phyloP scores from a whole-genome alignment of 176 grass and related monocot species.

The Phoenix roebelenii region DNA sequence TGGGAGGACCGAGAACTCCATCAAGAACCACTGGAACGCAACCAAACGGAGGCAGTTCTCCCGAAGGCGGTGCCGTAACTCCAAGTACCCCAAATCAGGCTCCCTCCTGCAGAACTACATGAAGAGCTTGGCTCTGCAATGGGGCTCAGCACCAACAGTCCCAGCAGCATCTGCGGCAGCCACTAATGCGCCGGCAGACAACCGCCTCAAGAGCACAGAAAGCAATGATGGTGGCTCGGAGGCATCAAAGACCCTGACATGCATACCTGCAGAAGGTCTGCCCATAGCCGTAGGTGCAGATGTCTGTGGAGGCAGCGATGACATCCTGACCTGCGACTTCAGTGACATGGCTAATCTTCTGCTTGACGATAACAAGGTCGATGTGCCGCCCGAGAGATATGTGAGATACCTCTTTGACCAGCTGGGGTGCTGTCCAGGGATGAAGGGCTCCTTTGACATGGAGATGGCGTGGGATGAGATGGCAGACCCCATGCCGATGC shows the following conservation, averaged over 20 bases:
- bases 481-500: neutral
- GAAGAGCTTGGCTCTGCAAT: constrained; percentile 40
- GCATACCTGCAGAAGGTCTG: neutral
- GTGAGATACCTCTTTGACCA: constrained; percentile 4
- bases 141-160: constrained; percentile 10
- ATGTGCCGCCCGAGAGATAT: neutral
- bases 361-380: constrained; percentile 27
- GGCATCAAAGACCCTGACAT: constrained; percentile 2
- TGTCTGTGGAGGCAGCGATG: constrained; percentile 6
- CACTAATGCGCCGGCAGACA: neutral
- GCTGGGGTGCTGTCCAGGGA: neutral
- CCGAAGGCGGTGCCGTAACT: constrained; percentile 30
- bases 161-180: constrained; percentile 1
- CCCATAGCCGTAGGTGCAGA: neutral
- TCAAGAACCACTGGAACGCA: constrained; percentile 97
- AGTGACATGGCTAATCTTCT: constrained; percentile 36
- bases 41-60: constrained; percentile 78
- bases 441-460: constrained; percentile 17
- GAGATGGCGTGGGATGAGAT: constrained; percentile 42
- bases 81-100: constrained; percentile 40
- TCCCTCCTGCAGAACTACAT: constrained; percentile 83
- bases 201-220: neutral
- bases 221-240: neutral
- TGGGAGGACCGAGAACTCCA: constrained; percentile 86
- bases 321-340: constrained; percentile 29